Evolutionary conservation across 2,329 filamentous ascomycete species (phyloP).

Genomic region (Mariannaea sp.): DNA sequence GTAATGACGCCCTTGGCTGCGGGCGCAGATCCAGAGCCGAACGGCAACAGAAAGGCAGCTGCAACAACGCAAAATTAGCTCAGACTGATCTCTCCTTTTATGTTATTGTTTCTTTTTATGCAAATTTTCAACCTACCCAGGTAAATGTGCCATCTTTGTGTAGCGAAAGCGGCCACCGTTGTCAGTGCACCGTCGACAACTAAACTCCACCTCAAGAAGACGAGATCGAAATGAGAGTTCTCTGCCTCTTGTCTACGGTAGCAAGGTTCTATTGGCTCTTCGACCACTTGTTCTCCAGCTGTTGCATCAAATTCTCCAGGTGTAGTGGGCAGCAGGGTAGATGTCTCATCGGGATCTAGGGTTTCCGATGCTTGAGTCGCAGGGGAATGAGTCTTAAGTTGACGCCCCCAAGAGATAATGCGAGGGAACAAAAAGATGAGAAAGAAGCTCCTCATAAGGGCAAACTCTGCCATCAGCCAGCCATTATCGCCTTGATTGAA

Average conservation of each 20-base stretch:
- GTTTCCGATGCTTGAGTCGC: background rate
- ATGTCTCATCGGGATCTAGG: constrained; percentile 19
- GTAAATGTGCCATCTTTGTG: constrained; percentile 70
- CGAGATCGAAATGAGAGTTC: constrained; percentile 66
- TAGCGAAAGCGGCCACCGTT: constrained; percentile 64
- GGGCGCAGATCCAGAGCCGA: constrained; percentile 70
- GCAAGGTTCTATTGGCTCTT: constrained; percentile 49
- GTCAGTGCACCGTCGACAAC: constrained; percentile 69
- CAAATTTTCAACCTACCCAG: constrained; percentile 48
- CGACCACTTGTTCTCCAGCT: constrained; percentile 46
- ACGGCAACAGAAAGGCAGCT: constrained; percentile 67
- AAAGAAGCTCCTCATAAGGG: constrained; percentile 59
- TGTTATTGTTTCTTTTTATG: no score
- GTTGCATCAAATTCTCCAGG: constrained; percentile 50
- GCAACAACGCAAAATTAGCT: background rate
- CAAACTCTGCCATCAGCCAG: constrained; percentile 60
- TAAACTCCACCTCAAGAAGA: constrained; percentile 69
- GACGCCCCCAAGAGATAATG: constrained; percentile 54
- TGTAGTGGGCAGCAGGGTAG: constrained; percentile 40
- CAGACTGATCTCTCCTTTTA: background rate
- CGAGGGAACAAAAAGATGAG: constrained; percentile 59
- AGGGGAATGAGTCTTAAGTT: constrained; percentile 11
- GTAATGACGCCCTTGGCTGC: constrained; percentile 76
- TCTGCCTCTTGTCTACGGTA: constrained; percentile 46
- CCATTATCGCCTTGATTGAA: constrained; percentile 62